Percentiles rank a stretch among this genome's conserved stretches.
Conservation (phyloP, 1,284 basidiomycete species). For the Tilletia indica region DNA sequence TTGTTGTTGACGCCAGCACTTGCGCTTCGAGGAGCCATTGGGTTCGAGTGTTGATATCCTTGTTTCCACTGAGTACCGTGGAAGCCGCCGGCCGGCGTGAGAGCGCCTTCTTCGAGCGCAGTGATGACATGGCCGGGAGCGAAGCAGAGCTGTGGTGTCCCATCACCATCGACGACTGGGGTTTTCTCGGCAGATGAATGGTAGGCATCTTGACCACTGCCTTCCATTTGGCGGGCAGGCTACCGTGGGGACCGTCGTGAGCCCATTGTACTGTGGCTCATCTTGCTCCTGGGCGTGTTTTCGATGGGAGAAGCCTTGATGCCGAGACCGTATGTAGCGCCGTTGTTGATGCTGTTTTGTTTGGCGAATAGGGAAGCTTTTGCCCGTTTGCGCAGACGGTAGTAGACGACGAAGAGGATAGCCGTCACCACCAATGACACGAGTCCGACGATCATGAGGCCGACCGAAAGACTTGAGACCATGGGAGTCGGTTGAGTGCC, state of each 20-base stretch:
- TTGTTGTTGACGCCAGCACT: background rate
- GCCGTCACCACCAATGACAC: background rate
- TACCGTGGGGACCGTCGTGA: background rate
- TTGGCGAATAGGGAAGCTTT: background rate
- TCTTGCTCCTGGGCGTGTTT: background rate
- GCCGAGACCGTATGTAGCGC: background rate
- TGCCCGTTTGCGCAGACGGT: background rate
- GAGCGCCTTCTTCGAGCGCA: slow-evolving; percentile 3
- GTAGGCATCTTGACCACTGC: background rate
- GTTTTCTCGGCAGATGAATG: background rate
- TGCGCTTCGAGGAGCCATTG: too few species aligned
- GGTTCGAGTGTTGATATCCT: too few species aligned
- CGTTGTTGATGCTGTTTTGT: background rate
- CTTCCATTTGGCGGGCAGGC: background rate
- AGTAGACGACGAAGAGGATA: slow-evolving; percentile 1
- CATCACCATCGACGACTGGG: background rate
- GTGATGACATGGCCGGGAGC: background rate
- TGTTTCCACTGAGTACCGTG: too few species aligned
- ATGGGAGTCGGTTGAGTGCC: background rate
- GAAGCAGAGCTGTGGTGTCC: background rate
- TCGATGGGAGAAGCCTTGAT: slow-evolving; percentile 3
- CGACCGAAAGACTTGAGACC: background rate
- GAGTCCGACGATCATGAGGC: background rate
- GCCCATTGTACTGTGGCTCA: background rate
- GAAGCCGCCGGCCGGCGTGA: background rate